Conservation (phyloP, 805 yeast genomes). For the Lipomyces starkeyi region DNA sequence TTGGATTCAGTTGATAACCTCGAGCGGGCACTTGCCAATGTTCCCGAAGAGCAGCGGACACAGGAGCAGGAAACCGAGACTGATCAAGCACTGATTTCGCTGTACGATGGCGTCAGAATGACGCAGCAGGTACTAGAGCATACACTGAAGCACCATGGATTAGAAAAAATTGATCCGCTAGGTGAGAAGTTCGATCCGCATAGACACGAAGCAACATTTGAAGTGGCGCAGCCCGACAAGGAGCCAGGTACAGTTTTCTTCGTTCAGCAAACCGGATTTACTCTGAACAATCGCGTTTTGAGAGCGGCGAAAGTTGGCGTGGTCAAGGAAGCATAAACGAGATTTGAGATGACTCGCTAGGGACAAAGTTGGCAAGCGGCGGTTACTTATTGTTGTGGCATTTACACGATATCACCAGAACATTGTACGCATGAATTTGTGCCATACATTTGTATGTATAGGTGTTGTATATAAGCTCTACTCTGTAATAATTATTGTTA, state of each 20-base stretch:
- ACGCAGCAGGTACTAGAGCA: slow-evolving; percentile 84
- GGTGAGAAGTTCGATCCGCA: slow-evolving; percentile 91
- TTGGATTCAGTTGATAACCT: slow-evolving; percentile 90
- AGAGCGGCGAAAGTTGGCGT: slow-evolving; percentile 97
- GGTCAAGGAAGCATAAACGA: slow-evolving; percentile 56
- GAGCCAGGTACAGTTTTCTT: slow-evolving; percentile 92
- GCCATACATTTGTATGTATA: background rate
- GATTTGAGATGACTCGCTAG: background rate
- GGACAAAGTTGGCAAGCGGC: background rate
- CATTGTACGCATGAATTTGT: background rate
- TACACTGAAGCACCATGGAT: slow-evolving; percentile 81
- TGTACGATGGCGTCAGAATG: slow-evolving; percentile 90
- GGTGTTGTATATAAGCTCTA: slow-evolving; percentile 8
- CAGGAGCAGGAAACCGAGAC: slow-evolving; percentile 51
- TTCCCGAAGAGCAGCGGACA: slow-evolving; percentile 44
- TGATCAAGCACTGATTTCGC: slow-evolving; percentile 69
- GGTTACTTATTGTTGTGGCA: background rate
- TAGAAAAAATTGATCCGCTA: slow-evolving; percentile 77
- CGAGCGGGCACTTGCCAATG: slow-evolving; percentile 81
- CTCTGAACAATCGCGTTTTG: slow-evolving; percentile 82
- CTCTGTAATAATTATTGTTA: slow-evolving; percentile 7
- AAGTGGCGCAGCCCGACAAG: slow-evolving; percentile 82
- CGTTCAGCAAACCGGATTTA: slow-evolving; percentile 90
- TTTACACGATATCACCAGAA: background rate
- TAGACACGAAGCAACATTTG: slow-evolving; percentile 90